Conservation (phyloP, 2,329 filamentous ascomycete species). For the Sporothrix protearum region DNA sequence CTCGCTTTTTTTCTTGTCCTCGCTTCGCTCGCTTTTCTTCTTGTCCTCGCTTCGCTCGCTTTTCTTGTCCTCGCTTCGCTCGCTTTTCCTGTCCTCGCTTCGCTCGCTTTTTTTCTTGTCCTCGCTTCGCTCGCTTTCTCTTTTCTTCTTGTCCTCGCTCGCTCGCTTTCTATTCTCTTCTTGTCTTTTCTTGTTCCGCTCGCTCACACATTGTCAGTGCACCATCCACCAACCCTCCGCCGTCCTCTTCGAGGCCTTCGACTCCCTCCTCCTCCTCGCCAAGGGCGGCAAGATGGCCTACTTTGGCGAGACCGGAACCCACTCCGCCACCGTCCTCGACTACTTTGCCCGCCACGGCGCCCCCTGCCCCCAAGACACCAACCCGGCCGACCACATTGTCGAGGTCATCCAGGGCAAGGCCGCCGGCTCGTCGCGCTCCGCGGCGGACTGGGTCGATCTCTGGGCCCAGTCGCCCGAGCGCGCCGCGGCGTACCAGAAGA, state of each 20-base stretch:
- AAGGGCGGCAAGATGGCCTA: constrained; percentile 25
- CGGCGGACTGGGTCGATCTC: constrained; percentile 38
- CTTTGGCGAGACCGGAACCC: constrained; percentile 54
- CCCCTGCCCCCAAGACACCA: constrained; percentile 58
- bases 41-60: too few relatives aligned
- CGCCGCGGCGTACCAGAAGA: constrained; percentile 61
- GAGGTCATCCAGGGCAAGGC: constrained; percentile 41
- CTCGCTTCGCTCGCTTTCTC: too few relatives aligned
- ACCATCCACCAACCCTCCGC: constrained; percentile 70
- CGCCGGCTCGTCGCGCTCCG: not conserved
- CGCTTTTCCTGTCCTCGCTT: not conserved
- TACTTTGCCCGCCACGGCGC: constrained; percentile 68
- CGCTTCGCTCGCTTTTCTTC: too few relatives aligned
- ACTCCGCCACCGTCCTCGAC: constrained; percentile 57
- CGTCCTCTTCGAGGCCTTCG: constrained; percentile 63
- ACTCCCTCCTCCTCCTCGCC: constrained; percentile 25
- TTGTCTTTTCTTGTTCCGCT: not conserved
- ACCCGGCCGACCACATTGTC: constrained; percentile 76
- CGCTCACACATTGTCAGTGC: constrained; percentile 37
- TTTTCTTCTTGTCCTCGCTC: too few relatives aligned
- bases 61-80: not conserved
- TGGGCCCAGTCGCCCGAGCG: constrained; percentile 39
- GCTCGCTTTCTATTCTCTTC: not conserved
- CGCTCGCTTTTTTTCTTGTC: not conserved
- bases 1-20: not conserved